phyloP scores from a whole-genome alignment of 2,329 filamentous ascomycete genomes.

The Beauveria sp. region DNA sequence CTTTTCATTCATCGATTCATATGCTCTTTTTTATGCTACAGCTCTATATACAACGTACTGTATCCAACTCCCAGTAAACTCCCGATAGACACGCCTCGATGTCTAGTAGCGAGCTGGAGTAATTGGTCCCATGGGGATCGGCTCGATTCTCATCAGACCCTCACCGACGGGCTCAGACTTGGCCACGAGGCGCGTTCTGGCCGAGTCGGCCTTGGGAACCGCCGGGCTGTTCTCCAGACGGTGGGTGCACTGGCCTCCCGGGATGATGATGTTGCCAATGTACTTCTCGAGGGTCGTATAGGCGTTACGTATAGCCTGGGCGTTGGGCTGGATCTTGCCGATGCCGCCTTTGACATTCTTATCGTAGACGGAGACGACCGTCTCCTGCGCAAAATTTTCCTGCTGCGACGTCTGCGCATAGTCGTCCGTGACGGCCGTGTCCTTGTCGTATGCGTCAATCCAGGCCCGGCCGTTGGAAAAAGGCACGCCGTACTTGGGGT shows the following conservation, averaged over 20 bases:
- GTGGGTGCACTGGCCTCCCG: conserved; percentile 11
- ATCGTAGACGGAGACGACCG: conserved; percentile 18
- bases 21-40: background rate
- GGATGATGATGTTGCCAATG: conserved; percentile 10
- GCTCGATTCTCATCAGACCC: conserved; percentile 1
- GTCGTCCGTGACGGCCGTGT: conserved; percentile 13
- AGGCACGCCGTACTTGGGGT: conserved; percentile 11
- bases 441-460: conserved; percentile 14
- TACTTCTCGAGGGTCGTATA: conserved; percentile 10
- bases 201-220: conserved; percentile 9
- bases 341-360: conserved; percentile 18
- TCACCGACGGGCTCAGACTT: background rate
- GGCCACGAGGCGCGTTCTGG: background rate
- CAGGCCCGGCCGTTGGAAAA: conserved; percentile 16
- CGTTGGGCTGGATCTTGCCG: conserved; percentile 17
- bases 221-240: conserved; percentile 12
- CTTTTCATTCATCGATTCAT: background rate
- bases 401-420: conserved; percentile 16
- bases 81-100: too few species aligned
- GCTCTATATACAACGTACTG: background rate
- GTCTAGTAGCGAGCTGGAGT: background rate
- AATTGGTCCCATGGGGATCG: conserved; percentile 7
- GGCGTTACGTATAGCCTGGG: conserved; percentile 9
- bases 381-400: conserved; percentile 21
- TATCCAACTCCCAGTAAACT: too few species aligned